Conservation (phyloP, 2,329 filamentous ascomycete genomes). For the Paracorniculantispora psalliotae region DNA sequence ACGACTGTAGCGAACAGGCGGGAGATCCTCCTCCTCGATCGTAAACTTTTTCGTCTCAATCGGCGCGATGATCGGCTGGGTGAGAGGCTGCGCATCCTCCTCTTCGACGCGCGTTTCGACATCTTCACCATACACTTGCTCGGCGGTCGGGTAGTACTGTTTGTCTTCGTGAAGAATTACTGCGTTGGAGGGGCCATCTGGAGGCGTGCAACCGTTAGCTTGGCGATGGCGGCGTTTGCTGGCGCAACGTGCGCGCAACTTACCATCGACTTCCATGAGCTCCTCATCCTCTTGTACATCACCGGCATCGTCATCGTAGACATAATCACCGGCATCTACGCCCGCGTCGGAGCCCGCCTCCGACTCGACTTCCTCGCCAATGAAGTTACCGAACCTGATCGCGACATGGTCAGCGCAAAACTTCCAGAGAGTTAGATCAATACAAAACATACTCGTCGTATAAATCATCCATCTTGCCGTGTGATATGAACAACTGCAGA, state of each 20-base stretch:
- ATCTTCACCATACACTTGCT: constrained; percentile 89
- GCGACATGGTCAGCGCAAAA: constrained; percentile 7
- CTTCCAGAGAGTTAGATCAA: not conserved
- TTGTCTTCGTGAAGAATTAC: constrained; percentile 99
- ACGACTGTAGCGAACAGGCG: constrained; percentile 80
- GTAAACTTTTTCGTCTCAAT: constrained; percentile 95
- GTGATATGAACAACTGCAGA: constrained; percentile 13
- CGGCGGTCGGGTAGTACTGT: constrained; percentile 97
- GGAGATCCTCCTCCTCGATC: constrained; percentile 85
- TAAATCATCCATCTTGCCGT: constrained; percentile 75
- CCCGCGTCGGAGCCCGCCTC: constrained; percentile 80
- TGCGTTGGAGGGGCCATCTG: constrained; percentile 84
- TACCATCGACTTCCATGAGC: constrained; percentile 89
- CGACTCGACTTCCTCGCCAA: constrained; percentile 81
- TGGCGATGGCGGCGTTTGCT: constrained; percentile 12
- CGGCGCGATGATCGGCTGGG: constrained; percentile 89
- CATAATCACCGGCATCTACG: constrained; percentile 69
- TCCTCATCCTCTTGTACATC: constrained; percentile 66
- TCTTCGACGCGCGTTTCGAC: constrained; percentile 96
- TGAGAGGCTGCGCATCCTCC: constrained; percentile 89
- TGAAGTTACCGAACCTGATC: constrained; percentile 93
- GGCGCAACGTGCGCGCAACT: constrained; percentile 18
- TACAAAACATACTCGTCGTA: constrained; percentile 74
- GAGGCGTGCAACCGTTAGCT: constrained; percentile 22
- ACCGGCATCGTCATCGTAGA: constrained; percentile 72